phyloP scores from a whole-genome alignment of 2,329 filamentous ascomycete species.

The Monilinia polystroma region DNA sequence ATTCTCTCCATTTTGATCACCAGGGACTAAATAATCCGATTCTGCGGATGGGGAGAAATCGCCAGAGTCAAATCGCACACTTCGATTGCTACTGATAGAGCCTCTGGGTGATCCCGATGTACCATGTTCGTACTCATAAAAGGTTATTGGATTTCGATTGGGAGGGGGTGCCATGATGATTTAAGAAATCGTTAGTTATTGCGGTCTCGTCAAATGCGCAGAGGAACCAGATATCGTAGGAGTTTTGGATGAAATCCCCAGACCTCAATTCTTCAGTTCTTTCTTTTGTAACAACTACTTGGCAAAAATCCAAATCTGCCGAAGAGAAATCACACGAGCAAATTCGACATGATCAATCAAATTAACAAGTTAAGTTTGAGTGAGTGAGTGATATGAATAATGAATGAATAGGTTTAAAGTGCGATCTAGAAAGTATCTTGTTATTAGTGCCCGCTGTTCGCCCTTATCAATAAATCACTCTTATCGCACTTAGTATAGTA shows the following conservation, averaged over 20 bases:
- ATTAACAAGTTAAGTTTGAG: background rate
- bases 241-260: background rate
- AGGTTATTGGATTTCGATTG: conserved; percentile 35
- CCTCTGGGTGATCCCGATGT: conserved; percentile 33
- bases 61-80: conserved; percentile 36
- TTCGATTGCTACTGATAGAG: conserved; percentile 37
- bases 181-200: background rate
- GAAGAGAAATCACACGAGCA: conserved; percentile 4
- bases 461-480: background rate
- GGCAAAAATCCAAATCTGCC: background rate
- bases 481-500: background rate
- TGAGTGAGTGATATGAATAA: no score
- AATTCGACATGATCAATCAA: conserved; percentile 6
- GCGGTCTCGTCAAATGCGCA: background rate
- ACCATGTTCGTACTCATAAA: conserved; percentile 41
- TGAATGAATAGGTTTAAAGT: background rate
- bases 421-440: background rate
- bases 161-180: conserved; percentile 19
- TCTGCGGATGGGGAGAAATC: conserved; percentile 17
- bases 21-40: conserved; percentile 11
- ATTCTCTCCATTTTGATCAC: conserved; percentile 5
- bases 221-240: background rate
- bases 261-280: background rate
- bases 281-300: background rate
- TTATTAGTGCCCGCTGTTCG: background rate